phyloP scores from a whole-genome alignment of 2,329 filamentous ascomycete species.

The Lasiodiplodia sp. region DNA sequence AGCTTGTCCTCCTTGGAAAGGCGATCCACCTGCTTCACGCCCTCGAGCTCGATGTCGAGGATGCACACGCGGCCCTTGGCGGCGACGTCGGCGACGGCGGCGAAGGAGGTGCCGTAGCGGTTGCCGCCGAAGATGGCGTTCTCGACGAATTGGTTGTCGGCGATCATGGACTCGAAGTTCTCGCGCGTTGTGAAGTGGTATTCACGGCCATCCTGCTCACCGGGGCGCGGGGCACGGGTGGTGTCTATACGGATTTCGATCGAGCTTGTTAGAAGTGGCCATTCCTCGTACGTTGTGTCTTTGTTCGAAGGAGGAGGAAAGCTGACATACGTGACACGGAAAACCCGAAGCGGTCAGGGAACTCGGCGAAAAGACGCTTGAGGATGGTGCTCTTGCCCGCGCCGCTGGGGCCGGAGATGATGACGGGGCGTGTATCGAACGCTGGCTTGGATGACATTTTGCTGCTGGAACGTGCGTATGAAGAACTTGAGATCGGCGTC shows the following conservation, averaged over 20 bases:
- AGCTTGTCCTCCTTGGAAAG: constrained; percentile 63
- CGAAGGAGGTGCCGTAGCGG: constrained; percentile 83
- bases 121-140: constrained; percentile 86
- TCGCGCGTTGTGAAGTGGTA: constrained; percentile 79
- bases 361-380: constrained; percentile 71
- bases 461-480: neutral
- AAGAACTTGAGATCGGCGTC: neutral
- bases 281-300: neutral
- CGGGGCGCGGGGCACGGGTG: constrained; percentile 76
- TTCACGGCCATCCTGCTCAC: constrained; percentile 77
- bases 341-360: constrained; percentile 71
- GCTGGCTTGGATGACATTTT: constrained; percentile 17
- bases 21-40: constrained; percentile 82
- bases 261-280: neutral
- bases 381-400: constrained; percentile 84
- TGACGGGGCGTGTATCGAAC: constrained; percentile 61
- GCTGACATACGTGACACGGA: constrained; percentile 50
- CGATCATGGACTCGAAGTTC: constrained; percentile 72
- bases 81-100: constrained; percentile 77
- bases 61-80: constrained; percentile 78
- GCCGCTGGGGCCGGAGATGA: constrained; percentile 81
- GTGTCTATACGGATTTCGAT: constrained; percentile 65
- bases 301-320: constrained; percentile 30
- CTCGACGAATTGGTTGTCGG: constrained; percentile 80
- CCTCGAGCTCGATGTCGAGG: constrained; percentile 97